phyloP scores from a whole-genome alignment of 257 asterid species.

The Lavandula angustifolia region DNA sequence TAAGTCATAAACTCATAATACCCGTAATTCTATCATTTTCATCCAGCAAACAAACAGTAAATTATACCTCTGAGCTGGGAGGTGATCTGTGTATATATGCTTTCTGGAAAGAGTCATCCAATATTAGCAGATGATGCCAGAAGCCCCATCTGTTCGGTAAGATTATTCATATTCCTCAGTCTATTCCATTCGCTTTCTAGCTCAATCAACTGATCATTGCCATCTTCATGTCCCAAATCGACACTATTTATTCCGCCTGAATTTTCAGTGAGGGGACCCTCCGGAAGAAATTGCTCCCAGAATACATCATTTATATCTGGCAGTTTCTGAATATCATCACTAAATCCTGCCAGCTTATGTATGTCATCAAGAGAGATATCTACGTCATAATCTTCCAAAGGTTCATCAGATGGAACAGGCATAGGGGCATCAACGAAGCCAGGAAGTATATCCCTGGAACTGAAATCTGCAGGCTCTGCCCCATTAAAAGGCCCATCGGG shows the following conservation, averaged over 20 bases:
- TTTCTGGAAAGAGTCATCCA: conserved; percentile 28
- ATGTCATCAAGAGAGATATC: conserved; percentile 51
- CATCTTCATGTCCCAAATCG: conserved; percentile 29
- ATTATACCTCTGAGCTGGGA: conserved; percentile 27
- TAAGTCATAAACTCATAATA: no score
- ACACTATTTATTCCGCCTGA: conserved; percentile 47
- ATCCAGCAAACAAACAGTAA: conserved; percentile 5
- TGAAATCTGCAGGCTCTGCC: no score
- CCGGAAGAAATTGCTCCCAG: conserved; percentile 83
- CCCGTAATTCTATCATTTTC: neutral
- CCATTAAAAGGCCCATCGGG: neutral
- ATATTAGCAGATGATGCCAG: conserved; percentile 52
- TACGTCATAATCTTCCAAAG: conserved; percentile 46
- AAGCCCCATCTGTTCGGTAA: conserved; percentile 74
- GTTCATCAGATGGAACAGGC: conserved; percentile 41
- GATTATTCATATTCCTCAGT: conserved; percentile 48
- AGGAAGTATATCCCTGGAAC: no score
- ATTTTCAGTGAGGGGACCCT: conserved; percentile 51
- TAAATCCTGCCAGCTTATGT: conserved; percentile 58
- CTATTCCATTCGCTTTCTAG: conserved; percentile 58
- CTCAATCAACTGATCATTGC: conserved; percentile 34
- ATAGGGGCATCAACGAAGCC: conserved; percentile 48
- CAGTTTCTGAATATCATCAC: conserved; percentile 55
- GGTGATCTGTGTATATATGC: conserved; percentile 11
- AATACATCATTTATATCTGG: conserved; percentile 72